Conservation (phyloP, 805 yeast genomes). For the Barnettozyma botsteinii region DNA sequence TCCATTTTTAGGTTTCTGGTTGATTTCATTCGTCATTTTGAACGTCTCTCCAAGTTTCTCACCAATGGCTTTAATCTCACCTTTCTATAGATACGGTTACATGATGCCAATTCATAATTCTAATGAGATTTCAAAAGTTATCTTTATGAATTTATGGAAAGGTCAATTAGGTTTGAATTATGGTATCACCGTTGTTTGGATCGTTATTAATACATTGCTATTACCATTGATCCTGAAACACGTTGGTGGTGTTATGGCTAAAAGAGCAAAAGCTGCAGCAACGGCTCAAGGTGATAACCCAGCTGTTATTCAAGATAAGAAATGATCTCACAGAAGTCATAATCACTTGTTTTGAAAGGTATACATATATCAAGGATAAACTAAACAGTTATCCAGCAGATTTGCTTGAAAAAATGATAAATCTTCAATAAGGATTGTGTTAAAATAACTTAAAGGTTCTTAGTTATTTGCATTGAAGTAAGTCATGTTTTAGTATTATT, state of each 20-base stretch:
- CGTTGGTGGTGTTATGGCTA: slow-evolving; percentile 34
- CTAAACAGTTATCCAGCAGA: too few relatives aligned
- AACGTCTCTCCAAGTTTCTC: slow-evolving; percentile 67
- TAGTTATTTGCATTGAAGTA: too few relatives aligned
- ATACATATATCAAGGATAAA: too few relatives aligned
- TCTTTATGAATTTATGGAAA: slow-evolving; percentile 51
- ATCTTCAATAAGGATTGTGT: too few relatives aligned
- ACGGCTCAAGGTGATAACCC: too few relatives aligned
- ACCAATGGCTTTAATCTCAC: slow-evolving; percentile 53
- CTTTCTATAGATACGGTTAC: slow-evolving; percentile 59
- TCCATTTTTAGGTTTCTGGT: slow-evolving; percentile 65
- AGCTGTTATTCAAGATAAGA: too few relatives aligned
- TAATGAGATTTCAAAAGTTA: slow-evolving; percentile 52
- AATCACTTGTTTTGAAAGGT: too few relatives aligned
- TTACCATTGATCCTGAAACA: slow-evolving; percentile 41
- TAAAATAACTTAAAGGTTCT: too few relatives aligned
- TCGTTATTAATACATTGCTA: slow-evolving; percentile 39
- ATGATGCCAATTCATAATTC: slow-evolving; percentile 67
- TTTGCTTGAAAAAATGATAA: too few relatives aligned
- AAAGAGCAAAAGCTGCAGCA: slow-evolving; percentile 17
- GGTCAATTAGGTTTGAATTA: slow-evolving; percentile 53
- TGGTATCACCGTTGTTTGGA: slow-evolving; percentile 59
- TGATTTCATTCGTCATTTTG: slow-evolving; percentile 60
- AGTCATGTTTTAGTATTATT: too few relatives aligned
- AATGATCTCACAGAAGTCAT: too few relatives aligned